Evolutionary conservation across 257 asterid species (phyloP).

Genomic region (Ocimum tenuiflorum): DNA sequence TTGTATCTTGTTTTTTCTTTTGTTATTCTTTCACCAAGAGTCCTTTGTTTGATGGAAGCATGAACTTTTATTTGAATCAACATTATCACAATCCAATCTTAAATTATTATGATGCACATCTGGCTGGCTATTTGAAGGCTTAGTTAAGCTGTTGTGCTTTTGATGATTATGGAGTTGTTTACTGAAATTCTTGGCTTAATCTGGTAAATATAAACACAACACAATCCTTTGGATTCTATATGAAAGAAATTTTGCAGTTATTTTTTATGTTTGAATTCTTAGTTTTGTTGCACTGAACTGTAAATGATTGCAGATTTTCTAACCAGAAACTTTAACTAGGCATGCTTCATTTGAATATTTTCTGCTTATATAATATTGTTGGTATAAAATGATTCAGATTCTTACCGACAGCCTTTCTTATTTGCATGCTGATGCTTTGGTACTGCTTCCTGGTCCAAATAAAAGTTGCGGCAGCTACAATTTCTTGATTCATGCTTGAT

Average conservation of each 20-base stretch:
- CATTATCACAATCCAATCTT: neutral
- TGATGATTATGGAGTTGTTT: neutral
- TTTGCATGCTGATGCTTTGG: slow-evolving; percentile 7
- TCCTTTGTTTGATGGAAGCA: neutral
- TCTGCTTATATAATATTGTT: neutral
- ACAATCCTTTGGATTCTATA: neutral
- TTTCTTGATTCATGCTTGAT: slow-evolving; percentile 21
- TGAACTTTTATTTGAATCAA: neutral
- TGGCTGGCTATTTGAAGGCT: neutral
- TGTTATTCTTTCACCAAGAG: neutral
- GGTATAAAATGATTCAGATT: neutral
- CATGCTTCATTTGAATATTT: neutral
- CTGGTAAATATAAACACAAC: neutral
- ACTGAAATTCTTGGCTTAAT: neutral
- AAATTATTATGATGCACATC: neutral
- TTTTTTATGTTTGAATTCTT: neutral
- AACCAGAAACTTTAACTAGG: neutral
- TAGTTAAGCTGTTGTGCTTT: too few relatives aligned
- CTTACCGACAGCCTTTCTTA: neutral
- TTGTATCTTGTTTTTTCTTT: neutral
- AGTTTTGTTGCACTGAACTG: neutral
- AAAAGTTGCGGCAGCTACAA: neutral
- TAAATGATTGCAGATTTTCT: neutral
- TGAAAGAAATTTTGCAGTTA: neutral
- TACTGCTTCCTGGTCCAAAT: neutral